These are phyloP conservation scores for Guadua angustifolia DNA, from an alignment of 176 grass and related monocot species.

Conservation along the genomic window DNA sequence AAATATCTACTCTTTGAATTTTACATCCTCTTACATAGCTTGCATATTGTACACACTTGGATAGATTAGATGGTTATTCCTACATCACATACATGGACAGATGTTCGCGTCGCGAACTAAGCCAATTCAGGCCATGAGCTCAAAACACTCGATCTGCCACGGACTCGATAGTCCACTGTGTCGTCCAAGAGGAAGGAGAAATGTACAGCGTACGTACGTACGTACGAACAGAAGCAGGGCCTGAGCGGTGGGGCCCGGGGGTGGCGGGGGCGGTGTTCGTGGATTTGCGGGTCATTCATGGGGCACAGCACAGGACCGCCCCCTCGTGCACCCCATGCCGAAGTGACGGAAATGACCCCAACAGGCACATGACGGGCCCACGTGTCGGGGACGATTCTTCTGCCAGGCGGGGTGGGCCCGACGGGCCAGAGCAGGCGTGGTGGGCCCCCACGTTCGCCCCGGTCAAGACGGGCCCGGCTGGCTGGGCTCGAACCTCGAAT, in stretches of 20 bases:
- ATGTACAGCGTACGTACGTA: not conserved
- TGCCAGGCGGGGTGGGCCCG: not conserved
- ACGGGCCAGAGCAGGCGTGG: not conserved
- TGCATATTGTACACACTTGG: too few species aligned
- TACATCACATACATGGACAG: too few species aligned
- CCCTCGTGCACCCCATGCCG: conserved; percentile 51
- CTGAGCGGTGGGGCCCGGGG: not conserved
- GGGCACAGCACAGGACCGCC: not conserved
- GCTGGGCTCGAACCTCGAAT: not conserved
- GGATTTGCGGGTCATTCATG: not conserved
- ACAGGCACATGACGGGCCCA: conserved; percentile 36
- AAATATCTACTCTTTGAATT: not conserved
- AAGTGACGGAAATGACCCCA: conserved; percentile 45
- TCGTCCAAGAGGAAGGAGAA: too few species aligned
- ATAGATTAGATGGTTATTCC: too few species aligned
- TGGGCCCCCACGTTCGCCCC: conserved; percentile 26
- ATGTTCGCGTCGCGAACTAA: too few species aligned
- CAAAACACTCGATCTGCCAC: not conserved
- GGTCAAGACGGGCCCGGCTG: conserved; percentile 16
- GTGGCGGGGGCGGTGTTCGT: not conserved
- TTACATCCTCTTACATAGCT: not conserved
- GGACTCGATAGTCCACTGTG: not conserved
- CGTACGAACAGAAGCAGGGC: not conserved
- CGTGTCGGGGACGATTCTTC: conserved; percentile 46
- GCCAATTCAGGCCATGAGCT: not conserved